Percentiles rank a stretch among this genome's conserved stretches.
Evolutionary conservation across 73 alveolate species (phyloP).

Genomic region (Stentor roeselii): DNA sequence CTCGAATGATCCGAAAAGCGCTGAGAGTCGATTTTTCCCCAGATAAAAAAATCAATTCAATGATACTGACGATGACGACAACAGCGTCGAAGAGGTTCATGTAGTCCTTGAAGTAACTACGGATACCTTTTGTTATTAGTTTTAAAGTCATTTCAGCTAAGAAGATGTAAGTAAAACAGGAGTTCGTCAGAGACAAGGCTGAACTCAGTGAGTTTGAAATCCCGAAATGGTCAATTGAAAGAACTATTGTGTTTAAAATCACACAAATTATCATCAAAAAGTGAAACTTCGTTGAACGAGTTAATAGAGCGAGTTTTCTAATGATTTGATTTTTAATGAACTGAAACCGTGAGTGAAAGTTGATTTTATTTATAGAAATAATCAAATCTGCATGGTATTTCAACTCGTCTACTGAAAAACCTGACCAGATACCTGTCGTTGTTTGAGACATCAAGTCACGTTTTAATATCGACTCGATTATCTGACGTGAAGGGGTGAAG

Average conservation of each 20-base stretch:
- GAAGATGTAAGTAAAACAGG: constrained; percentile 67
- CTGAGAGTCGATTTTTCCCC: constrained; percentile 53
- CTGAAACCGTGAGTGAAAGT: not conserved
- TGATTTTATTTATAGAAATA: no score
- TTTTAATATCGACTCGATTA: not conserved
- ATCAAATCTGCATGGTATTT: no score
- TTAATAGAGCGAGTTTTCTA: not conserved
- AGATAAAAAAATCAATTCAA: constrained; percentile 48
- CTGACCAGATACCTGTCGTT: constrained; percentile 15
- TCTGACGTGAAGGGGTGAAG: not conserved
- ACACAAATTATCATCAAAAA: constrained; percentile 33
- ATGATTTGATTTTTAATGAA: not conserved
- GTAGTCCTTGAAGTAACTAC: constrained; percentile 45
- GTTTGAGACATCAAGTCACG: not conserved
- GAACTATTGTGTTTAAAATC: constrained; percentile 41
- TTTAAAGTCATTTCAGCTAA: constrained; percentile 71
- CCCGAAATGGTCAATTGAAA: constrained; percentile 57
- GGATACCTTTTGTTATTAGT: constrained; percentile 65
- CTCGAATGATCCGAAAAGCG: constrained; percentile 86
- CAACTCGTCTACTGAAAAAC: not conserved
- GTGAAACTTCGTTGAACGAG: not conserved
- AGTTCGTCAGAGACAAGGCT: constrained; percentile 40
- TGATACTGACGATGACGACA: constrained; percentile 72
- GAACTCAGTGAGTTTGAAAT: constrained; percentile 48
- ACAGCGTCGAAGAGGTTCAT: constrained; percentile 49